Evolutionary conservation across 495 filamentous ascomycete species (phyloP), one percentile per base, ranked within the genome.

Genomic region (Penicillium bovifimosum): DNA sequence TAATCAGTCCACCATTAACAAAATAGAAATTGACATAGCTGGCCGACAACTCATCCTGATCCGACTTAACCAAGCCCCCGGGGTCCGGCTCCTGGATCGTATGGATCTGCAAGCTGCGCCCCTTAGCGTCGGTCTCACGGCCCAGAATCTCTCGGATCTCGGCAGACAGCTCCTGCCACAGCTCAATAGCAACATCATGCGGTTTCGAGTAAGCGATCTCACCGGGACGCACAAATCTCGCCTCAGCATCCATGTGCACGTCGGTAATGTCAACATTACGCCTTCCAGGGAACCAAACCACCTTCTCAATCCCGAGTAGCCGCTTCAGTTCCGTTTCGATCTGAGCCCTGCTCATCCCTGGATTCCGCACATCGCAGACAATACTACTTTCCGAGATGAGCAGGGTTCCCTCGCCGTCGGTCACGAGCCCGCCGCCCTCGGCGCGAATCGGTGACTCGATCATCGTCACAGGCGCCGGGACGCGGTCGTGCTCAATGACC

Each of bases 21-120:
- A 67, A 60, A 47, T 65, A 64, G 26, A 60, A 62, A 29, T 68
- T 68, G 4, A 68, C 58, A 44, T 68, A 68, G 20, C 52, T 56
- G 1, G 58, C 48, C 9, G 56, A 44, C 9, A 64, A 39, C 18
- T 64, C 57, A 31, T 66, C 61, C 2, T 63, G 47, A 10, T 50
- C 50, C 9, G 38, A 46, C 9, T 45, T 36, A 2, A 52, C 53
- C 35, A 68, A 50, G n/a, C 34, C 50, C 13, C 39, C 44, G 10
- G 56, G 52, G 24, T 58, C 50, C 1, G 62, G 60, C 26, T 67
- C 63, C 17, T 59, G 52, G 10, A 66, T 56, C 27, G 40, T 35
- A 40, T 63, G 54, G 32, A 68, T 55, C 49, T 64, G 39, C 18
- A 66, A 41, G 14, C 28, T 50, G 18, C 62, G 54, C 11, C 62